These are phyloP conservation scores for Candida maris DNA, from an alignment of 805 yeast genomes.

Conservation along the genomic window DNA sequence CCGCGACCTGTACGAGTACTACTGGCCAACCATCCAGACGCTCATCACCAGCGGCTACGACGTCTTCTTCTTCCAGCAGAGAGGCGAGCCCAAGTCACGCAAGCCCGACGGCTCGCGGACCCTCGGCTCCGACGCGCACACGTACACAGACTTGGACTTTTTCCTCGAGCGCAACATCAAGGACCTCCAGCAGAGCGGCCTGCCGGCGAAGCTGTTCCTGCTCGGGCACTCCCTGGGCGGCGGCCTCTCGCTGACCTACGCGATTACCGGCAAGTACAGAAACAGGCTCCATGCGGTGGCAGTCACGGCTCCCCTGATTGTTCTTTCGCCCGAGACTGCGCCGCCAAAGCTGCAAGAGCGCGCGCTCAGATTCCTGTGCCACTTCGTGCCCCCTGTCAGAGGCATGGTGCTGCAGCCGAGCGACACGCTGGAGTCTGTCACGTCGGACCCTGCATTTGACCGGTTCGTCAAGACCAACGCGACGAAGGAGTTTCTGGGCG, in stretches of 20 bases:
- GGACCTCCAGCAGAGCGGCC: constrained; percentile 23
- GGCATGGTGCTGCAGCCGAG: constrained; percentile 45
- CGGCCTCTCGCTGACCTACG: constrained; percentile 62
- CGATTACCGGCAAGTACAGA: constrained; percentile 48
- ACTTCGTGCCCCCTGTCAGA: constrained; percentile 44
- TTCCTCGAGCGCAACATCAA: constrained; percentile 46
- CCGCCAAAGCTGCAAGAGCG: constrained; percentile 46
- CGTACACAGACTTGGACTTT: constrained; percentile 57
- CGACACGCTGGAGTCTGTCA: constrained; percentile 50
- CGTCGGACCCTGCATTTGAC: constrained; percentile 45
- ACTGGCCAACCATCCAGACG: constrained; percentile 51
- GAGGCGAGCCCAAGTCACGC: constrained; percentile 71
- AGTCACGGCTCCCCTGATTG: constrained; percentile 58
- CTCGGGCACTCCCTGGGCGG: constrained; percentile 85
- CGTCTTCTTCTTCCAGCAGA: constrained; percentile 64
- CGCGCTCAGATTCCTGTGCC: constrained; percentile 39
- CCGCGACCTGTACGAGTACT: constrained; percentile 52
- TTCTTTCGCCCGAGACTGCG: constrained; percentile 52
- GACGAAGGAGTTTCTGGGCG: constrained; percentile 41
- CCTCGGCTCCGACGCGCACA: constrained; percentile 50
- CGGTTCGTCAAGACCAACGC: constrained; percentile 43
- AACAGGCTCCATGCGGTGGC: constrained; percentile 45
- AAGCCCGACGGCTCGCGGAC: constrained; percentile 49
- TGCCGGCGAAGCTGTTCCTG: constrained; percentile 42
- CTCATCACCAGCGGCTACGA: constrained; percentile 56